These are phyloP conservation scores for Termitomyces sp. DNA, from an alignment of 768 basidiomycete genomes.

Conservation along the genomic window DNA sequence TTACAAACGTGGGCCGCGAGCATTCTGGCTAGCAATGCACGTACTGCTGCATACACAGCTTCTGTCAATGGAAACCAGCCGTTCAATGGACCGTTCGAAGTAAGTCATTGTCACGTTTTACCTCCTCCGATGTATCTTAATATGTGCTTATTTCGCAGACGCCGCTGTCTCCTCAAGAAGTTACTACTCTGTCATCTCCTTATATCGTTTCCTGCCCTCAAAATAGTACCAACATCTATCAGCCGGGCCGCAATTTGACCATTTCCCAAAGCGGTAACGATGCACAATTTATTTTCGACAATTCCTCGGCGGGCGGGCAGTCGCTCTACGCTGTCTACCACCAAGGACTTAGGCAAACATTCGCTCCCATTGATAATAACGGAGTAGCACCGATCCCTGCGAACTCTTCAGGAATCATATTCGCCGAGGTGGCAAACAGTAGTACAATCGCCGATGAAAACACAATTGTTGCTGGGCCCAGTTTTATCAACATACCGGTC, in stretches of 20 bases:
- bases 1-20: constrained; percentile 38
- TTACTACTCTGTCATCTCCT: constrained; percentile 21
- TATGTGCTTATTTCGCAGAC: constrained; percentile 8
- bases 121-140: neutral
- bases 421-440: constrained; percentile 8
- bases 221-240: constrained; percentile 37
- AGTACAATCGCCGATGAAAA: neutral
- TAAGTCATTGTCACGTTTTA: neutral
- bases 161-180: constrained; percentile 12
- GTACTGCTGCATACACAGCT: constrained; percentile 42
- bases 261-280: constrained; percentile 21
- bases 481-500: constrained; percentile 4
- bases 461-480: constrained; percentile 11
- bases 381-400: constrained; percentile 7
- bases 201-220: constrained; percentile 43
- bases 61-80: constrained; percentile 28
- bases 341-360: constrained; percentile 26
- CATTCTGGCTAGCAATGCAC: constrained; percentile 44
- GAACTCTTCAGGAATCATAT: constrained; percentile 9
- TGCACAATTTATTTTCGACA: constrained; percentile 17
- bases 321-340: constrained; percentile 35
- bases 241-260: constrained; percentile 35
- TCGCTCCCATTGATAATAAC: constrained; percentile 8
- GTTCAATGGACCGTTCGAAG: constrained; percentile 42
- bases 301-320: constrained; percentile 3